These are phyloP conservation scores for Xylariaceae sp. DNA, from an alignment of 2,329 filamentous ascomycete genomes.

Conservation along the genomic window DNA sequence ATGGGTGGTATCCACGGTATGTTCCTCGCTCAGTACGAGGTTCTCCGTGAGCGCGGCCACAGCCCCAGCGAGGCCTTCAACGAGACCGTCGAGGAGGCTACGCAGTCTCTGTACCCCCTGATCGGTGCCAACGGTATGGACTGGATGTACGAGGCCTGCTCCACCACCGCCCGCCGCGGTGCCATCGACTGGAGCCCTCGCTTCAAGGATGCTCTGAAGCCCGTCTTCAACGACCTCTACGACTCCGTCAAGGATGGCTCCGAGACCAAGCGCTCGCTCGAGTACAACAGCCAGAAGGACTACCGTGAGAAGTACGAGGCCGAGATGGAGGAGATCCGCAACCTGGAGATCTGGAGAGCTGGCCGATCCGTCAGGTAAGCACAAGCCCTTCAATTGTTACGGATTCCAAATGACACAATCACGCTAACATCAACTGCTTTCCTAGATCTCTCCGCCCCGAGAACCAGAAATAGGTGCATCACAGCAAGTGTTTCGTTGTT, in stretches of 20 bases:
- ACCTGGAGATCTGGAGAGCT: conserved; percentile 98
- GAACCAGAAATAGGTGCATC: conserved; percentile 68
- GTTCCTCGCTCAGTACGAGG: conserved; percentile 99
- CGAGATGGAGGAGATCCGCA: conserved; percentile 98
- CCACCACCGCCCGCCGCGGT: conserved; percentile 94
- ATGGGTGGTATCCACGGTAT: conserved; percentile 99
- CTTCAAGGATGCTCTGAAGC: conserved; percentile 99
- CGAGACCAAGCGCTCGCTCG: conserved; percentile 94
- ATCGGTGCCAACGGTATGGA: conserved; percentile 99
- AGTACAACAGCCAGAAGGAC: conserved; percentile 94
- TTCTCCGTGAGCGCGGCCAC: conserved; percentile 98
- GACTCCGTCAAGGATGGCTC: conserved; percentile 85
- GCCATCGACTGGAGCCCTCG: conserved; percentile 97
- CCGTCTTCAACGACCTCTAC: conserved; percentile 97
- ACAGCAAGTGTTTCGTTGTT: conserved; percentile 11
- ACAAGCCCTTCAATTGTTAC: neutral
- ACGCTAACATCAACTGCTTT: conserved; percentile 14
- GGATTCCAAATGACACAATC: neutral
- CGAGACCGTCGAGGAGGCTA: conserved; percentile 99
- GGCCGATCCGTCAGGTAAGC: conserved; percentile 90
- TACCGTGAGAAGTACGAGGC: conserved; percentile 97
- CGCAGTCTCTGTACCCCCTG: conserved; percentile 94
- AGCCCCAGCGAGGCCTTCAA: conserved; percentile 98
- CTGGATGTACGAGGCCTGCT: conserved; percentile 99
- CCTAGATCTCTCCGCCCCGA: conserved; percentile 73